Percentiles rank a stretch among this genome's conserved stretches.
Evolutionary conservation across 2,329 filamentous ascomycete species (phyloP).

Genomic region (Trichoderma arundinaceum): DNA sequence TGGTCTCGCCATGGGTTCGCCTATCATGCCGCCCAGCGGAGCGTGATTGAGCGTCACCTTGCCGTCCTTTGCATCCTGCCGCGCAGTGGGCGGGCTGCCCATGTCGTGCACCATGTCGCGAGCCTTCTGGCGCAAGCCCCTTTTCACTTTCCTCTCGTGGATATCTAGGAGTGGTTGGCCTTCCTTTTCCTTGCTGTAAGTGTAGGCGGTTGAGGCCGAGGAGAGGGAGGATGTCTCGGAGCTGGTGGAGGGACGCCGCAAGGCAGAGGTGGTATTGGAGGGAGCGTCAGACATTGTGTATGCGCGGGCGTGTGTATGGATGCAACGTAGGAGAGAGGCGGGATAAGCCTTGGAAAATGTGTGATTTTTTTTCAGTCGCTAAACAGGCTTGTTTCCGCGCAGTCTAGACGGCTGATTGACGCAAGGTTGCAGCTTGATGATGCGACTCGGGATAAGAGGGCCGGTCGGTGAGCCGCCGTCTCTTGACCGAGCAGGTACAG

Average conservation of each 20-base stretch:
- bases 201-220: conserved; percentile 43
- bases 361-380: not conserved
- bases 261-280: conserved; percentile 20
- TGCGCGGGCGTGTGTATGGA: not conserved
- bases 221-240: conserved; percentile 42
- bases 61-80: conserved; percentile 44
- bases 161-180: conserved; percentile 13
- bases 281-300: conserved; percentile 22
- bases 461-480: conserved; percentile 25
- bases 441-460: conserved; percentile 16
- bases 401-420: conserved; percentile 1
- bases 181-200: conserved; percentile 38
- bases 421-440: conserved; percentile 29
- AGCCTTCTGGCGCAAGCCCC: conserved; percentile 43
- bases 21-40: conserved; percentile 39
- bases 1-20: conserved; percentile 37
- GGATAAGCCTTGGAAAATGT: not conserved
- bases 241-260: conserved; percentile 39
- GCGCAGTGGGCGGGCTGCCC: conserved; percentile 42
- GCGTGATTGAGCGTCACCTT: conserved; percentile 40
- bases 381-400: not conserved
- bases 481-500: conserved; percentile 20
- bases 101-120: conserved; percentile 45
- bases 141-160: conserved; percentile 32
- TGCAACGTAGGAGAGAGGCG: not conserved